Evolutionary conservation across 805 yeast genomes (phyloP).

Genomic region (Suhomyces sp.): DNA sequence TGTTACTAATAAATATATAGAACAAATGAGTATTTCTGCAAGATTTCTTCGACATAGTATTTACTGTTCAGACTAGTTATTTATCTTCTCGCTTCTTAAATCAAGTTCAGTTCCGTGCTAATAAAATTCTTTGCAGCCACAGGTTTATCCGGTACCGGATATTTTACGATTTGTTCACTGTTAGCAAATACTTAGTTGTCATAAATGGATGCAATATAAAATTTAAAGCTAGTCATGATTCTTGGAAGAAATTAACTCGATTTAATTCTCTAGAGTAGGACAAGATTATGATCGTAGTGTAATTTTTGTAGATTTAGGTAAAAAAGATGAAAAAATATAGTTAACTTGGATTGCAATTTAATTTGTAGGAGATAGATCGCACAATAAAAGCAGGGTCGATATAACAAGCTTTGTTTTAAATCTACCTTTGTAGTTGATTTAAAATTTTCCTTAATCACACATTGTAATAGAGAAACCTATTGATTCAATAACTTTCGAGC

Average conservation of each 20-base stretch:
- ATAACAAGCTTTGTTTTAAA: too few relatives aligned
- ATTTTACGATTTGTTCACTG: neutral
- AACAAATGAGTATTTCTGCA: neutral
- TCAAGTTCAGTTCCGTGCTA: neutral
- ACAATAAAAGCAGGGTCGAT: neutral
- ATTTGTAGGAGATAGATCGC: neutral
- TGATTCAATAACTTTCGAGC: too few relatives aligned
- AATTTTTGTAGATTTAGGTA: neutral
- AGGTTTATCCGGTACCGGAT: neutral
- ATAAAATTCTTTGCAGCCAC: neutral
- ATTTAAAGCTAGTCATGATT: neutral
- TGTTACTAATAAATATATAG: too few relatives aligned
- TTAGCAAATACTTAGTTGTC: neutral
- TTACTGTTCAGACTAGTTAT: neutral
- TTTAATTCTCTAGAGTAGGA: neutral
- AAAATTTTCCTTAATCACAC: neutral
- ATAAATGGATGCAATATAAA: neutral
- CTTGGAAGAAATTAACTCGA: neutral
- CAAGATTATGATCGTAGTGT: neutral
- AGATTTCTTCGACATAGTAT: too few relatives aligned
- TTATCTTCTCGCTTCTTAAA: neutral
- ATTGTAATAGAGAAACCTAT: neutral
- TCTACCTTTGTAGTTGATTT: neutral
- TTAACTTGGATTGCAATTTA: too few relatives aligned
- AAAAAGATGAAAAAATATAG: neutral